phyloP scores from a whole-genome alignment of 2,329 filamentous ascomycete species.

The Cadophora luteo-olivacea region DNA sequence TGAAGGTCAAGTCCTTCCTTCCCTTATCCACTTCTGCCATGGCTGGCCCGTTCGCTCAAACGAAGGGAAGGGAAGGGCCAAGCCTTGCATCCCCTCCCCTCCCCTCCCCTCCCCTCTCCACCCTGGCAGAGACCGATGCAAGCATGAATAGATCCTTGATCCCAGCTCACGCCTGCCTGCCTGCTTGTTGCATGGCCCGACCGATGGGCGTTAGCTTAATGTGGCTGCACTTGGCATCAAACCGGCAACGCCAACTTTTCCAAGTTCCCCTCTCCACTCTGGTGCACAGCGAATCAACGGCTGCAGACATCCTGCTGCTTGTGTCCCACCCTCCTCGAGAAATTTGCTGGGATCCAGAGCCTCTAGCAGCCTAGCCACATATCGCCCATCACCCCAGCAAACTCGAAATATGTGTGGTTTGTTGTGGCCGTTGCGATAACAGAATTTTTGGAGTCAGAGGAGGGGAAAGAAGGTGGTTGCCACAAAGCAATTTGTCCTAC shows the following conservation, averaged over 20 bases:
- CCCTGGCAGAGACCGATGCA: slow-evolving; percentile 8
- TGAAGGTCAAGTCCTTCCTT: no score
- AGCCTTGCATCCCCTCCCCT: background rate
- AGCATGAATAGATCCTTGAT: slow-evolving; percentile 1
- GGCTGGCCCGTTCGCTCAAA: slow-evolving; percentile 17
- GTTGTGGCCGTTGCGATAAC: background rate
- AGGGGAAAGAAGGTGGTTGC: background rate
- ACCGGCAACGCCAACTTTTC: slow-evolving; percentile 17
- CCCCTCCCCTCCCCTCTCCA: slow-evolving; percentile 3
- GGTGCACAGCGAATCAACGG: slow-evolving; percentile 14
- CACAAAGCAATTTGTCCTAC: background rate
- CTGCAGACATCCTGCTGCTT: background rate
- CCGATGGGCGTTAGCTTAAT: slow-evolving; percentile 13
- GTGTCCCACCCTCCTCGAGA: background rate
- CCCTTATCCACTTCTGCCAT: slow-evolving; percentile 8
- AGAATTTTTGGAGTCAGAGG: background rate
- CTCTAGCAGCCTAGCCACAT: slow-evolving; percentile 10
- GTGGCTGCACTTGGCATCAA: slow-evolving; percentile 24
- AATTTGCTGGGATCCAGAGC: slow-evolving; percentile 8
- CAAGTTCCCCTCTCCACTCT: slow-evolving; percentile 7
- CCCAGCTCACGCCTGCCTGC: background rate
- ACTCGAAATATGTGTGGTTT: slow-evolving; percentile 1
- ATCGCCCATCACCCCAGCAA: background rate
- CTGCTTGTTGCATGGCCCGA: slow-evolving; percentile 1
- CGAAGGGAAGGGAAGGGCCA: background rate